phyloP scores from a whole-genome alignment of 78 protist genomes.

The Guillardia theta region DNA sequence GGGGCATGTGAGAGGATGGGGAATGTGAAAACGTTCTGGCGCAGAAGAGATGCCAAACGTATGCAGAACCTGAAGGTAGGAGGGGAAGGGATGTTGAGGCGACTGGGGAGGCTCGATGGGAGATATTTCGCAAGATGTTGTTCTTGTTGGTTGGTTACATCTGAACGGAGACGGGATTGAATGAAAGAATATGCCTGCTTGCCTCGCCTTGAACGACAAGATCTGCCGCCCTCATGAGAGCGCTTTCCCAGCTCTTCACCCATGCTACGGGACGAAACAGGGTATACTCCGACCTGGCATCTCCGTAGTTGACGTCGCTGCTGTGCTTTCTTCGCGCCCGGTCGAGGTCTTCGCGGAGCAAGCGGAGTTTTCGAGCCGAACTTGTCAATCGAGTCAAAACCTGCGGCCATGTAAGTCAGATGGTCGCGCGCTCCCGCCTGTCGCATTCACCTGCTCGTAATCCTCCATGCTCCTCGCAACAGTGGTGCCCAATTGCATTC shows the following conservation, averaged over 20 bases:
- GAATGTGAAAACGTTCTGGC: too few species aligned
- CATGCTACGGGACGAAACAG: background rate
- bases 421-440: background rate
- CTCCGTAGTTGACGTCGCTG: background rate
- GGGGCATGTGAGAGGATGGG: background rate
- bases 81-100: too few species aligned
- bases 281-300: too few species aligned
- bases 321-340: background rate
- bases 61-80: too few species aligned
- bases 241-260: background rate
- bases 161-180: too few species aligned
- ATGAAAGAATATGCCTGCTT: too few species aligned
- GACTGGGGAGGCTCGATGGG: too few species aligned
- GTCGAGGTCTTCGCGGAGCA: background rate
- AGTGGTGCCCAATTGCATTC: background rate
- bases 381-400: background rate
- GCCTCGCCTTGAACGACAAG: too few species aligned
- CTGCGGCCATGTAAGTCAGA: background rate
- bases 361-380: background rate
- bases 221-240: too few species aligned
- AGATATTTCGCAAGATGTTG: too few species aligned
- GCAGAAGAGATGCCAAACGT: too few species aligned
- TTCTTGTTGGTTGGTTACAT: too few species aligned
- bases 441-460: background rate
- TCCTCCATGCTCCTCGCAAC: background rate